These are phyloP conservation scores for Trebouxia gelatinosa DNA, from an alignment of 163 green algal genomes.

Conservation along the genomic window DNA sequence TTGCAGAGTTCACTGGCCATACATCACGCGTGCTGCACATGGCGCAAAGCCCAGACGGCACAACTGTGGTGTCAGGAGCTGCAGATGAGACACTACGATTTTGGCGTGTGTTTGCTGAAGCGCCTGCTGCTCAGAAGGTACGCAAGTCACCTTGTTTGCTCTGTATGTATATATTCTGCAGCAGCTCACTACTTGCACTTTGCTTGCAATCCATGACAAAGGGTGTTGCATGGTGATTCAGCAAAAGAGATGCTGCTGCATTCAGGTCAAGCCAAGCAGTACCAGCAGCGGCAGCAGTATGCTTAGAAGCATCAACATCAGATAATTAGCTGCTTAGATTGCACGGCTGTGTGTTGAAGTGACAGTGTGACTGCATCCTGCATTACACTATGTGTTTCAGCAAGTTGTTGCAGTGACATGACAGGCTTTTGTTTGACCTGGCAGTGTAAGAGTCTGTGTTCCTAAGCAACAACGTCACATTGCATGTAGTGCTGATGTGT, in stretches of 20 bases:
- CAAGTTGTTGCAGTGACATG: too few species aligned
- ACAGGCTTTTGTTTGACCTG: too few species aligned
- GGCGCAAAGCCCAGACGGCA: conserved; percentile 89
- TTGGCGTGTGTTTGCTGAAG: conserved; percentile 85
- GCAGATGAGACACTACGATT: conserved; percentile 99
- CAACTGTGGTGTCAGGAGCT: conserved; percentile 77
- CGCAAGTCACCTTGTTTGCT: background rate
- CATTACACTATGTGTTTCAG: too few species aligned
- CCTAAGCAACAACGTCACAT: too few species aligned
- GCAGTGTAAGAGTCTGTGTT: too few species aligned
- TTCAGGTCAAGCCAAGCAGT: conserved; percentile 22
- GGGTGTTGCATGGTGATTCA: background rate
- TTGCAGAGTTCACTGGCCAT: conserved; percentile 93
- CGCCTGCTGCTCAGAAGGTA: conserved; percentile 14
- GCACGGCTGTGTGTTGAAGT: too few species aligned
- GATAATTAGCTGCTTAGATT: conserved; percentile 4
- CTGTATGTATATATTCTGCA: background rate
- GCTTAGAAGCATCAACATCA: conserved; percentile 29
- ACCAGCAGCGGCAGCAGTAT: conserved; percentile 19
- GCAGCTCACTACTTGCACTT: too few species aligned
- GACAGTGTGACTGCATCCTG: too few species aligned
- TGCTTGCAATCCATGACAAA: too few species aligned
- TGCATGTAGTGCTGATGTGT: too few species aligned
- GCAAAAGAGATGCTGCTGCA: background rate
- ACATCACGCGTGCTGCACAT: conserved; percentile 94